Evolutionary conservation across 179 eudicot genomes (phyloP), one percentile per base, ranked within the genome.

Genomic region (Drosera spatulata): DNA sequence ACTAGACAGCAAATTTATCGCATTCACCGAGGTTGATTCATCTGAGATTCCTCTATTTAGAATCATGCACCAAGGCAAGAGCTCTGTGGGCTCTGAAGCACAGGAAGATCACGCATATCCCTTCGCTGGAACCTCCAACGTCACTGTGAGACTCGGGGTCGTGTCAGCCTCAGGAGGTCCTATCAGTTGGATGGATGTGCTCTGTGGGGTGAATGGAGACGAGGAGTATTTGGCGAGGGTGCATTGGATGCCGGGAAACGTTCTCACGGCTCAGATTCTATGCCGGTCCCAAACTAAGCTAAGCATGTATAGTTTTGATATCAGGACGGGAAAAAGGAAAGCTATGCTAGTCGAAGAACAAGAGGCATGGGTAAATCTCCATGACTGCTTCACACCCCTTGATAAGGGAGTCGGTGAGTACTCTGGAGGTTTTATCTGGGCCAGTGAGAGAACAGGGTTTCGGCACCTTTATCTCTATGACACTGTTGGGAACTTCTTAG

Each of bases 31-130:
- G 71, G 95, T 85, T 55, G 95, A 89, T 79, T 79, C 94, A 45
- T 89, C 97, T 39, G 82, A 74, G 65, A 82, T 93, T 72, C 99
- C 99, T 11, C 82, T 80, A 12, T 89, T 61, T 54, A 79, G 96
- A 75, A 91, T 91, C 37, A 84, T 88, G 96, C 98, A 91, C 81
- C 98, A 91, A 61, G 98, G 98, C 48, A 89, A 84, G 66, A 66
- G 77, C 71, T 70, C 87, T 5, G 85, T 84, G 49, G 98, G 95
- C 53, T 66, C 78, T 58, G 95, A 91, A 50, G 91, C 96, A 59
- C 89, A 91, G 71, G 98, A 91, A 82, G 98, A 91, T 66, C 98
- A 91, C 74, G 82, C 98, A 58, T 91, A 91, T 77, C 98, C 98
- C 63, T 91, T 91, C 70, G 72, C 86, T 7, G 98, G 98, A 53